Percentiles rank a stretch among this genome's conserved stretches.
Conservation (phyloP, 352 stramenopile species). For the Pythium phragmitis region DNA sequence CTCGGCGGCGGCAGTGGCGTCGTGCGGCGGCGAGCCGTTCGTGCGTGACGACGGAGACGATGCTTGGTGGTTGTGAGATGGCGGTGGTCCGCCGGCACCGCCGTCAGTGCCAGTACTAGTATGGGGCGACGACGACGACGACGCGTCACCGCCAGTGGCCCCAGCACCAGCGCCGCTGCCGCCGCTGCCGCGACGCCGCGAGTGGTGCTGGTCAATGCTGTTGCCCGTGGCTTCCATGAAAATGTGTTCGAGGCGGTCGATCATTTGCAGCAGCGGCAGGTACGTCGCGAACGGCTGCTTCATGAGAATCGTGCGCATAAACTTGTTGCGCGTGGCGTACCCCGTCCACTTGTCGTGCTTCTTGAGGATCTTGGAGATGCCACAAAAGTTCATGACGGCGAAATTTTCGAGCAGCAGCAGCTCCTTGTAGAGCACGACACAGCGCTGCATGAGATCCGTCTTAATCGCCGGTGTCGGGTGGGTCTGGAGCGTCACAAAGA, state of each 20-base stretch:
- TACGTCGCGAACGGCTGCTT: conserved; percentile 88
- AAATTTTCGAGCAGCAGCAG: conserved; percentile 87
- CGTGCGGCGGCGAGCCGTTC: no score
- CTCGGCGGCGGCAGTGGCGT: conserved; percentile 27
- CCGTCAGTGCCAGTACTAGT: conserved; percentile 2
- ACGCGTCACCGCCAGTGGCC: neutral
- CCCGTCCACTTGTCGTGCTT: conserved; percentile 92
- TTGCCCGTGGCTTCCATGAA: conserved; percentile 87
- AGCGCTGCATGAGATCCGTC: conserved; percentile 78
- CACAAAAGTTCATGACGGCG: conserved; percentile 89
- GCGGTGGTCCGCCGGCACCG: neutral
- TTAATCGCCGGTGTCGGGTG: conserved; percentile 50
- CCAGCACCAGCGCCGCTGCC: neutral
- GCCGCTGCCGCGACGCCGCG: conserved; percentile 39
- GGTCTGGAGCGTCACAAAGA: conserved; percentile 69
- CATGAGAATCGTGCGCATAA: conserved; percentile 89
- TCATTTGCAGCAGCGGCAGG: conserved; percentile 82
- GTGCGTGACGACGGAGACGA: neutral
- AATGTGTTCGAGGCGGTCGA: conserved; percentile 83
- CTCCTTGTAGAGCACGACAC: conserved; percentile 85
- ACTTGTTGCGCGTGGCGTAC: conserved; percentile 89
- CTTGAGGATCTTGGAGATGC: conserved; percentile 90
- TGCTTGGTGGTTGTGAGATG: neutral
- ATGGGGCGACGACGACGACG: neutral
- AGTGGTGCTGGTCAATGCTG: conserved; percentile 84